Percentiles rank a stretch among this genome's conserved stretches.
phyloP scores from a whole-genome alignment of 768 basidiomycete species.

The Boletus vermiculosoides region DNA sequence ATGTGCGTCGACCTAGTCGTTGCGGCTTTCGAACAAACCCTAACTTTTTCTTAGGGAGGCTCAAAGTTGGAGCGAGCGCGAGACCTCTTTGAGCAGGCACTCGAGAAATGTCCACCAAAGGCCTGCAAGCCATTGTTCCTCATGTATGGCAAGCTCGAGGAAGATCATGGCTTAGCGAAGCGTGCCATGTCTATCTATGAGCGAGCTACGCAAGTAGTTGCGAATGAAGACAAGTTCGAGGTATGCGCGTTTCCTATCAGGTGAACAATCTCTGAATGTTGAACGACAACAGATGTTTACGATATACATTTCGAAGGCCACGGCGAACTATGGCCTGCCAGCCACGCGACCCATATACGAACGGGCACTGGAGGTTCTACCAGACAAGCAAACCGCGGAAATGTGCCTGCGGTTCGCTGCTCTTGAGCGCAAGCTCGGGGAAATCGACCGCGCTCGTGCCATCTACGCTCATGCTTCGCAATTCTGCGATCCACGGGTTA shows the following conservation, averaged over 20 bases:
- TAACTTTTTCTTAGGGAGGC: constrained; percentile 60
- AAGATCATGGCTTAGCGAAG: constrained; percentile 93
- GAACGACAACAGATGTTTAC: constrained; percentile 74
- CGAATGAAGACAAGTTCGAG: constrained; percentile 92
- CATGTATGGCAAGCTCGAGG: constrained; percentile 95
- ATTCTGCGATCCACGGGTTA: constrained; percentile 94
- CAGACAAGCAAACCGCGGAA: constrained; percentile 91
- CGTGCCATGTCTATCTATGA: constrained; percentile 96
- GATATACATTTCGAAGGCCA: constrained; percentile 96
- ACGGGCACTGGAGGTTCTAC: constrained; percentile 87
- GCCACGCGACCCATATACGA: constrained; percentile 97
- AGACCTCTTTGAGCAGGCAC: constrained; percentile 95
- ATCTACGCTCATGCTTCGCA: constrained; percentile 98
- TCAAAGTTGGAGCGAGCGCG: constrained; percentile 93
- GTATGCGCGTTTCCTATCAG: constrained; percentile 41
- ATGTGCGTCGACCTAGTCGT: constrained; percentile 52
- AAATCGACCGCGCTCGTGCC: constrained; percentile 95
- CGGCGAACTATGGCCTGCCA: constrained; percentile 92
- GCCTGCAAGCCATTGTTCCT: constrained; percentile 93
- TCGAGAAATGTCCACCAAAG: constrained; percentile 94
- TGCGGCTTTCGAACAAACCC: background rate
- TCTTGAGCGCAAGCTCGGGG: constrained; percentile 95
- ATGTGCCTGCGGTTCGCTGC: constrained; percentile 97
- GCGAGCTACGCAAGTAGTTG: constrained; percentile 82
- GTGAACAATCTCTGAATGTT: constrained; percentile 1